Evolutionary conservation across 2,329 filamentous ascomycete species (phyloP), one percentile per base, ranked within the genome.

Genomic region (Hypoxylon rubiginosum): DNA sequence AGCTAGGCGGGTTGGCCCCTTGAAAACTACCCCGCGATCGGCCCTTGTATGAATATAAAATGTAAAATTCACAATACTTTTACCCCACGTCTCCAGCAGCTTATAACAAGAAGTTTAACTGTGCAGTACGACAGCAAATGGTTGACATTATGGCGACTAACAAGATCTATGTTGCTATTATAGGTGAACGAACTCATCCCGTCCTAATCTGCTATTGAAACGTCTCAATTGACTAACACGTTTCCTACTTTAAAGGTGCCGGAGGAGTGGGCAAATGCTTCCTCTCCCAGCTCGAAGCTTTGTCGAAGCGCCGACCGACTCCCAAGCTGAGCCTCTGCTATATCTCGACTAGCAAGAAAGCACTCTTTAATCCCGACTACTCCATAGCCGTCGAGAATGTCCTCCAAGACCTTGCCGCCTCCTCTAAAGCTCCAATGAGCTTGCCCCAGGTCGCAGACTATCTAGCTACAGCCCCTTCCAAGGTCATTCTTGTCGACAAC

Each of bases 231-330:
- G 61, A 49, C 64, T 69, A 64, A 68, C 36, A 51, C 51, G 45
- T 60, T 60, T 68, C 36, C 64, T 59, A 24, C 17, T 61, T 13
- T 72, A 70, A 76, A 97, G 94, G 96, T 76, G 92, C 92, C 74
- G 96, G 96, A 73, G 95, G 95, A 70, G 96, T 98, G 67, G 96
- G 96, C 76, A 94, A 94, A 81, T 89, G 89, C 82, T 97, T 98
- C 85, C 88, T 98, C 69, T 84, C 85, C 72, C 96, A 98, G 81
- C 89, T 98, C 63, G 84, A 91, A 70, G 78, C 82, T 66, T 86
- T 96, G 65, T 85, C 88, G 53, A 83, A 86, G 69, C 88, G 91
- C 67, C 89, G 89, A 41, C 87, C 91, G 45, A 86, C 88, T 6
- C 89, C 88, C 57, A 89, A 90, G 79, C 86, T 97, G 64, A 90